Evolutionary conservation across 139 green algal species (phyloP), one percentile per base, ranked within the genome.

Genomic region (Protoeuglena noctilucae): DNA sequence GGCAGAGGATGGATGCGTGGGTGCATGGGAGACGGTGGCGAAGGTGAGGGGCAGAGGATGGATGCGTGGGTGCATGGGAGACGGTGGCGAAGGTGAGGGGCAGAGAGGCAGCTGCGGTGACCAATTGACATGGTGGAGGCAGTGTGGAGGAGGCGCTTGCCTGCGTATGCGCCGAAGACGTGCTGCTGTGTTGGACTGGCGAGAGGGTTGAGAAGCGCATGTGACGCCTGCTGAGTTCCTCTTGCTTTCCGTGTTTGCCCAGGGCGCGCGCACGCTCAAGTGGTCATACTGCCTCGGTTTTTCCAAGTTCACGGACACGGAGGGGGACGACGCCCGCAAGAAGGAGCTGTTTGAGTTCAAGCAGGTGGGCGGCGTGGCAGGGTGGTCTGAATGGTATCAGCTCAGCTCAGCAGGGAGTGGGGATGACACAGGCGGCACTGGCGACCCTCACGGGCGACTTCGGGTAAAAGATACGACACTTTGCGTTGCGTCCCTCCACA

Each of bases 271-370:
- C 34, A 79, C 94, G n/a, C 73, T 98, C 14, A 97, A 95, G 73
- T 98, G 90, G 86, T 95, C 89, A 34, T 97, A 97, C 63, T 80
- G 82, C 12, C 93, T 84, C 48, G 89, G 87, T 16, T 96, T 87
- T 71, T 96, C 94, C 74, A 63, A 58, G 29, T 93, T 88, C 62
- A 70, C 68, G 25, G 69, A 83, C 18, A 26, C 58, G 24, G 67
- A 66, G 12, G 46, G 40, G 24, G 16, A 28, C 4, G 40, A 12
- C 14, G 27, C 40, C 48, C 54, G 52, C 26, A 26, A 50, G 30
- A 21, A 40, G 29, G 55, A 63, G 28, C 94, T 95, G 61, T 95
- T 95, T 49, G 86, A 94, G 75, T 95, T 93, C 67, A 76, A 85
- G 55, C 81, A 90, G 77, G 45, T 21, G 21, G 19, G 19, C 45